phyloP scores from a whole-genome alignment of 2,329 filamentous ascomycete genomes.

The Metarhizium album region DNA sequence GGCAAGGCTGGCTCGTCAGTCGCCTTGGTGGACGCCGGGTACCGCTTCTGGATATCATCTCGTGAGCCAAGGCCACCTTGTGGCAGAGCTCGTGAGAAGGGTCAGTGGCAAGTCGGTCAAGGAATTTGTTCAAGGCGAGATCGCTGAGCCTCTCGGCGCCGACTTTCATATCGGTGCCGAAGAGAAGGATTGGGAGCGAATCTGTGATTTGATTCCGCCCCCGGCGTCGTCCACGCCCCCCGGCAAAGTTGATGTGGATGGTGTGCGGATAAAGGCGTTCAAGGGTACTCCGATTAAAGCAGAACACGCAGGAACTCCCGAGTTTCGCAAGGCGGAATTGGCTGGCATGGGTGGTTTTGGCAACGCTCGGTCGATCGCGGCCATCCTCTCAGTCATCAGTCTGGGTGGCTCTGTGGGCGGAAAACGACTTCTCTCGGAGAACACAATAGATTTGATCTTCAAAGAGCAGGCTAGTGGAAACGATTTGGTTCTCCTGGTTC shows the following conservation, averaged over 20 bases:
- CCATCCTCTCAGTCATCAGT: conserved; percentile 9
- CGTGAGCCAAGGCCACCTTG: conserved; percentile 26
- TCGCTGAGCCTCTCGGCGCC: conserved; percentile 29
- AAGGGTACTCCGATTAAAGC: not conserved
- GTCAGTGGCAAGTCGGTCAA: not conserved
- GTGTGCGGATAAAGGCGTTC: too few species aligned
- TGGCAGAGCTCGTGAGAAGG: conserved; percentile 23
- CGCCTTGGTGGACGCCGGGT: conserved; percentile 34
- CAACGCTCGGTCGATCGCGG: too few species aligned
- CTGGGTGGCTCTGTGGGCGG: conserved; percentile 9
- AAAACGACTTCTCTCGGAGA: conserved; percentile 23
- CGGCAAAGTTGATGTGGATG: not conserved
- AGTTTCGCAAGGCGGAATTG: too few species aligned
- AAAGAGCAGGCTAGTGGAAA: conserved; percentile 29
- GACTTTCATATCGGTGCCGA: conserved; percentile 35
- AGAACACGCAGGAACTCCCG: too few species aligned
- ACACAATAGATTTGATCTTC: conserved; percentile 33
- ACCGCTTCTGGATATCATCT: conserved; percentile 31
- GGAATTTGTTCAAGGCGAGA: conserved; percentile 26
- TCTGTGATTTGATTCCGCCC: conserved; percentile 23
- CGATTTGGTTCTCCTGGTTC: conserved; percentile 21
- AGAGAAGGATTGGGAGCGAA: conserved; percentile 30
- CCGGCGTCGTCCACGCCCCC: conserved; percentile 9
- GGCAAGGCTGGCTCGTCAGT: conserved; percentile 24
- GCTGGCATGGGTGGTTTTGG: too few species aligned